A percentile compares a stretch with the other conserved stretches of the same genome.
These are phyloP conservation scores for Axilococcus clingmanii DNA, from an alignment of 139 green algal species.

Conservation along the genomic window DNA sequence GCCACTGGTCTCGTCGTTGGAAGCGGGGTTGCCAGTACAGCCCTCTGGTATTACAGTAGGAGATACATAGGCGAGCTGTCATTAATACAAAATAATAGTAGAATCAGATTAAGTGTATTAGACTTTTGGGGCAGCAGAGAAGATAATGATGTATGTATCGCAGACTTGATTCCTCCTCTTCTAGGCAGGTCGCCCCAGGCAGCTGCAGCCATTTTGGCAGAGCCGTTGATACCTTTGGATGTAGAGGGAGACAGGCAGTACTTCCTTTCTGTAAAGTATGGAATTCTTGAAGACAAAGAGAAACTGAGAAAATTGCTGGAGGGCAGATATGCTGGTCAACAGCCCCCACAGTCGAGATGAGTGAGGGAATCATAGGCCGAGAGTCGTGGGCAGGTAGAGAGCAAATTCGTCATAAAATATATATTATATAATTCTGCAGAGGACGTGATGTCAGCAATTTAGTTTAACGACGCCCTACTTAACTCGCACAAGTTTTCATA, in stretches of 20 bases:
- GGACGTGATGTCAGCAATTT: background rate
- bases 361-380: too few species aligned
- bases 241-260: slow-evolving; percentile 54
- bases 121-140: slow-evolving; percentile 73
- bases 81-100: slow-evolving; percentile 24
- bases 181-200: slow-evolving; percentile 14
- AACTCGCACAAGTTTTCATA: too few species aligned
- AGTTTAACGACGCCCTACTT: too few species aligned
- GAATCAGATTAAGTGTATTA: slow-evolving; percentile 42
- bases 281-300: slow-evolving; percentile 33
- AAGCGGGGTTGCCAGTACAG: slow-evolving; percentile 21
- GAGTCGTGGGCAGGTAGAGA: too few species aligned
- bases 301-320: slow-evolving; percentile 21
- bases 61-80: slow-evolving; percentile 72
- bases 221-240: slow-evolving; percentile 24
- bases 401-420: too few species aligned
- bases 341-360: too few species aligned
- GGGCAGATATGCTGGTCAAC: too few species aligned
- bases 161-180: slow-evolving; percentile 41
- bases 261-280: slow-evolving; percentile 44
- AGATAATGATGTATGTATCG: slow-evolving; percentile 42
- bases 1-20: slow-evolving; percentile 27
- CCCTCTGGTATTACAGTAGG: slow-evolving; percentile 53
- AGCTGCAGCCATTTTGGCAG: background rate
- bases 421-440: too few species aligned